Evolutionary conservation across 2,329 filamentous ascomycete genomes (phyloP), one percentile per base, ranked within the genome.

Genomic region (Fusarium torulosum): DNA sequence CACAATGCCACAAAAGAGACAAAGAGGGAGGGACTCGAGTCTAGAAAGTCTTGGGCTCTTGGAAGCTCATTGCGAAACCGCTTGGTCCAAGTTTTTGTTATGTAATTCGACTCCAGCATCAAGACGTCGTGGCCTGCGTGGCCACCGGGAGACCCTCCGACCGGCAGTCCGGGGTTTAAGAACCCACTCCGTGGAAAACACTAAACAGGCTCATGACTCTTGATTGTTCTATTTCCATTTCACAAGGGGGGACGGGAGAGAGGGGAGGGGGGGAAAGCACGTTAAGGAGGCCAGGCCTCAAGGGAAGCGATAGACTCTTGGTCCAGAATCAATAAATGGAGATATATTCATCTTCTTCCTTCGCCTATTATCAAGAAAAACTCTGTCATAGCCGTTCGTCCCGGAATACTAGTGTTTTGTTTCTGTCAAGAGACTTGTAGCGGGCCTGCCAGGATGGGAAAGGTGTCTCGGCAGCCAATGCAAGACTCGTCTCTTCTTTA

Each of bases 121-220:
- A 63, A 35, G 65, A 44, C 37, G 55, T 59, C 42, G 56, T 62
- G 56, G 43, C 47, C 37, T 51, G 54, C 42, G 56, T 62, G 56
- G 43, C 47, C 56, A 63, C 57, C 66, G 66, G 66, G 47, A 59
- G 45, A 31, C 27, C 41, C 52, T 62, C 66, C 66, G 66, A 45
- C 51, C 57, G 52, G 56, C 56, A 66, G 42, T 52, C 66, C 56
- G 64, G 64, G 63, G 44, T 53, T 19, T 8, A 29, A 29, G 27
- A 29, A 13, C 27, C 27, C 27, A 29, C 66, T 37, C n/a, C 15
- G 25, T n/a, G n/a, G 43, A 55, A 66, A 69, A 52, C 23, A 51
- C 53, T 63, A 60, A 65, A 53, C 59, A 56, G 59, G 58, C 66
- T 54, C 66, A 66, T 68, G 66, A 68, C 65, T 67, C 65, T 67